Evolutionary conservation across 768 basidiomycete species (phyloP), one percentile per base, ranked within the genome.

Genomic region (Postia placenta): DNA sequence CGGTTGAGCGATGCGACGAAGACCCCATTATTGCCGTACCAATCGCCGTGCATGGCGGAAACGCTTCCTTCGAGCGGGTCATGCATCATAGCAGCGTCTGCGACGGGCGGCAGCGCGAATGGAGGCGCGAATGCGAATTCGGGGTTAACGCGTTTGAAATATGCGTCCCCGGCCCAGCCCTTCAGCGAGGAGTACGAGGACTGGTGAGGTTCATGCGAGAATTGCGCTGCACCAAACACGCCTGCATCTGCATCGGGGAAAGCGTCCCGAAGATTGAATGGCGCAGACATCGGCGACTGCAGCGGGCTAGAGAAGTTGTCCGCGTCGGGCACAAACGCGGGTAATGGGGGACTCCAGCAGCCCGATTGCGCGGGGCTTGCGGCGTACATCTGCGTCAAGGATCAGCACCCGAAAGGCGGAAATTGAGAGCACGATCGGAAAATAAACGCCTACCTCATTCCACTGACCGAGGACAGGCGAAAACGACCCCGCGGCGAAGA

Each of bases 131-230:
- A 36, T 30, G 46, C 9, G 44, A 43, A 17, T 22, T 30, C 5
- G 30, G 48, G 36, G 9, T 14, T 12, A 15, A n/a, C 17, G 23
- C 30, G 20, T 25, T 48, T 49, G 26, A 38, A 20, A 28, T 25
- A 52, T 4, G 45, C 39, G 22, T 54, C 58, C 43, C 59, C 60
- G 12, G 59, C 60, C 64, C 64, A 65, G 26, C 57, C 57, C 14
- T 59, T 58, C 28, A 62, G 55, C 15, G 64, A 60, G 20, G 64
- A 63, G 47, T 63, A 65, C 2, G 57, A 53, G 9, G 60, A 58
- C 20, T 52, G 54, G 25, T n/a, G n/a, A 51, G 50, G 14, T 42
- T 46, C 36, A 9, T 27, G 37, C 33, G 15, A 3, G 30, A 7
- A 20, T 26, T 9, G 38, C 38, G 9, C 11, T 39, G 11, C 20